Evolutionary conservation across 2,329 filamentous ascomycete species (phyloP), one percentile per base, ranked within the genome.

Genomic region (Westerdykella sp.): DNA sequence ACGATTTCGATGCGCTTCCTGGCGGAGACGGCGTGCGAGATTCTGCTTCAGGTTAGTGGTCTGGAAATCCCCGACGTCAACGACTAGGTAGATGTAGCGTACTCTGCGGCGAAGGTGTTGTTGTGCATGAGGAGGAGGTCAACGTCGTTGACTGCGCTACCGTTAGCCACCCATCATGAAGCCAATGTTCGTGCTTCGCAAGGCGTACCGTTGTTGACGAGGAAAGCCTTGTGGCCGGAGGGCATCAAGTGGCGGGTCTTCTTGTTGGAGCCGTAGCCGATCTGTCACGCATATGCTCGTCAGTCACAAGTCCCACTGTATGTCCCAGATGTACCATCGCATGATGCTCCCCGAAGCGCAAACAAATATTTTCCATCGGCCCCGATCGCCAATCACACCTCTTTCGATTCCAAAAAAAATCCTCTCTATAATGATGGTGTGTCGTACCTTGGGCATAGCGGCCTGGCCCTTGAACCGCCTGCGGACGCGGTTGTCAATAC

Each of bases 121-220:
- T 97, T 97, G 86, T 98, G 93, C 93, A 98, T 98, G 67, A 98
- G 81, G 69, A 98, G 84, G 54, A 98, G 85, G 75, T 98, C 91
- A 69, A 98, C 84, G 65, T 98, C 93, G 72, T 84, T 81, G 74
- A 57, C 59, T 39, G 25, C 40, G 14, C 14, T 23, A 22, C 16
- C 15, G 23, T 63, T 63, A 65, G 59, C 46, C 25, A 28, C 7
- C 25, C 25, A 28, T 28, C 25, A 10, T 39, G 15, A 3, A 14
- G 41, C 44, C 11, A 28, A 34, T 21, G 7, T 13, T 23, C 13
- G 13, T 18, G 11, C 2, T 37, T 30, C 14, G 39, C 13, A 32
- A 22, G 6, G 18, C 60, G 46, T 62, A 64, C 60, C 74, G 82
- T 98, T 98, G 84, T 85, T 88, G 78, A 98, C 93, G 70, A 97